Evolutionary conservation across 139 green algal species (phyloP), one percentile per base, ranked within the genome.

Genomic region (Dunaliella primolecta): DNA sequence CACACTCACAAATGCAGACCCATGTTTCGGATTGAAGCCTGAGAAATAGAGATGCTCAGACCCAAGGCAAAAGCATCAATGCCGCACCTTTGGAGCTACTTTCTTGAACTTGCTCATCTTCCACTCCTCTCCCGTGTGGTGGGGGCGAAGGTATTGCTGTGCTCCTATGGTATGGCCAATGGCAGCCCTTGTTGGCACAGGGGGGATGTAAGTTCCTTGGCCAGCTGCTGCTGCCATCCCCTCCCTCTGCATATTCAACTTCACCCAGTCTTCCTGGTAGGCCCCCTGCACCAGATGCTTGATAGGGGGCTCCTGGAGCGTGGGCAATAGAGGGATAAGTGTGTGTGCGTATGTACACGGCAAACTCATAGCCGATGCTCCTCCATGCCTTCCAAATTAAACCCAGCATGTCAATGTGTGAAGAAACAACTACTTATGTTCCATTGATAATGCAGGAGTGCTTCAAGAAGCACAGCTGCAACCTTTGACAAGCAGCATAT

Each of bases 251-350:
- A 90, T 57, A 31, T 90, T 87, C 27, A 76, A 82, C 23, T 20
- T 31, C 3, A 80, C 32, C 75, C 75, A 80, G n/a, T 80, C 75
- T 2, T 76, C 75, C 30, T 88, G 83, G 70, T 86, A 93, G 0
- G 87, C 89, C 1, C 87, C 87, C 84, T 93, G 89, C 55, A 93
- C 85, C 31, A 93, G 77, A 70, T 90, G 87, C 87, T 93, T 90
- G 32, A 93, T 78, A 7, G 78, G 81, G 2, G 89, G 87, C 88
- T 93, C 89, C 23, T 88, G 23, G n/a, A n/a, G n/a, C n/a, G n/a
- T n/a, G n/a, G n/a, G n/a, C n/a, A n/a, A n/a, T n/a, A n/a, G n/a
- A n/a, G n/a, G n/a, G n/a, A n/a, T n/a, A n/a, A n/a, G n/a, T n/a
- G n/a, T n/a, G n/a, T n/a, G n/a, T n/a, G n/a, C n/a, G n/a, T n/a